Base-by-base conservation (phyloP, 768 basidiomycete genomes). In the Psilocybe sp. region DNA sequence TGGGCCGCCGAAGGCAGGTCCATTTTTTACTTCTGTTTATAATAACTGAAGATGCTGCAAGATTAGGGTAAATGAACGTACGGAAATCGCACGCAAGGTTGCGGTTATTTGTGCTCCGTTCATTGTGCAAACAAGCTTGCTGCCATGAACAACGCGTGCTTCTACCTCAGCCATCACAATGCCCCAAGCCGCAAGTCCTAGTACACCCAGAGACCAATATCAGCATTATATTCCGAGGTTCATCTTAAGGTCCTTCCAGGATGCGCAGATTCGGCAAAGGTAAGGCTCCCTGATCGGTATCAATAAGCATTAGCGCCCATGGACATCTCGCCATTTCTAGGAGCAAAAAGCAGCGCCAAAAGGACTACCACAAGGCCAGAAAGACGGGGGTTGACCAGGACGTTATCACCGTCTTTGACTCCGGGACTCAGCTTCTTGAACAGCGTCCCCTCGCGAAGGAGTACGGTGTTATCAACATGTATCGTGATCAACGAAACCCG, bases 211-310 rank as follows among this genome's bases (percentile, higher is more conserved):
- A 23, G 47, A 52, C 19, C 54, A 60, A 47, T 60, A 58, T 42
- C 57, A 62, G 14, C 62, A 60, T 55, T 48, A 48, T 34, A 61
- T 60, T 19, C 58, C 57, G 10, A 36, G 50, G 8, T 60, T 58
- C 39, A 58, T 62, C 33, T 40, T 62, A 45, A 49, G 59, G 16
- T 49, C 53, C 19, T 62, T 60, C 48, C 49, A 54, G 23, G 44
- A 43, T 38, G 44, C 16, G 43, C 47, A 19, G 51, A 44, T 54
- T 58, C 31, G 38, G 53, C 39, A 32, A 5, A 46, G 23, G 36
- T 52, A 20, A 36, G 36, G 4, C 5, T 9, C 20, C 35, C 35
- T 11, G 18, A 6, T 18, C 5, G 34, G 4, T 33, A 13, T 15
- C 15, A 8, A 12, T 40, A 14, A 37, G 6, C 10, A 19, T 40